Evolutionary conservation across 2,329 filamentous ascomycete genomes (phyloP), one percentile per base, ranked within the genome.

Genomic region (Mariannaea sp.): DNA sequence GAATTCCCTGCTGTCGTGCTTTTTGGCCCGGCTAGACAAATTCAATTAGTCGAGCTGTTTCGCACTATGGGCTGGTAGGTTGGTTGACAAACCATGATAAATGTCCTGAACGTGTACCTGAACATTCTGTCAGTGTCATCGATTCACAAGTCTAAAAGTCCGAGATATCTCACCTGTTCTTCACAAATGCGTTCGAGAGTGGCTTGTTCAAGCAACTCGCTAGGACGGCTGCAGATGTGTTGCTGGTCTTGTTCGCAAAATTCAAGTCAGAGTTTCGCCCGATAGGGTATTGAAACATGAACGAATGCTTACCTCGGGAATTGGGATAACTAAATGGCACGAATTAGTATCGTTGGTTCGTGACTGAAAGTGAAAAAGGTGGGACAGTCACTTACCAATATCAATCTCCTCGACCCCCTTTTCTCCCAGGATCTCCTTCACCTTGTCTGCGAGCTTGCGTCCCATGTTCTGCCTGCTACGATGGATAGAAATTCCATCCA

Each of bases 401-500:
- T 96, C 92, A 64, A 96, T 92, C 30, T 91, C 85, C 53, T 84
- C 81, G 56, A 96, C 75, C 12, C 79, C 81, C 39, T 91, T 81
- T 3, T 86, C 80, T 4, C 88, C 87, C 2, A 96, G 78, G 22
- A 84, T 80, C 36, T 80, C 73, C 59, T 80, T 80, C 62, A 96
- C 84, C 42, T 83, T 88, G 57, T 89, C 81, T 12, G 90, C 92
- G 35, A 97, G 80, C 68, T 88, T 88, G 67, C 83, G 80, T 39
- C 92, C 92, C 92, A 96, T 96, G 64, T 90, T 88, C 68, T 93
- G 87, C 46, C 92, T 84, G 62, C 88, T 91, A 61, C 86, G 84
- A 68, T 96, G 86, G 20, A 97, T 89, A 50, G 89, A 91, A 60
- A 96, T 95, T 14, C 90, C 91, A 67, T 96, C 92, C 52, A 96